These are phyloP conservation scores for Chaetomiaceae sp. DNA, from an alignment of 2,329 filamentous ascomycete species.

Conservation along the genomic window DNA sequence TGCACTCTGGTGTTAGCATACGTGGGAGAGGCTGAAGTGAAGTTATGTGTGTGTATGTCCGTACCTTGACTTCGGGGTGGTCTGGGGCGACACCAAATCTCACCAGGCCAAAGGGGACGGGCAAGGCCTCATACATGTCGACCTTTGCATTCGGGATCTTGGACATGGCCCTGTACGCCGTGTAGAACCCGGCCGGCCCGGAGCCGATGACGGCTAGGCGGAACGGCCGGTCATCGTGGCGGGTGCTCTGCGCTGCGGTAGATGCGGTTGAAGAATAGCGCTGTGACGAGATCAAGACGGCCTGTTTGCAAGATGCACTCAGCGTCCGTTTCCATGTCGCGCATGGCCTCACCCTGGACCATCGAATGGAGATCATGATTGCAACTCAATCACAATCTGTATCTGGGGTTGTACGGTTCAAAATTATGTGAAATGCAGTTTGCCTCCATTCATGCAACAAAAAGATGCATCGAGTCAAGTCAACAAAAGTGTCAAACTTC, in stretches of 20 bases:
- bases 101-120: constrained; percentile 88
- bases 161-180: constrained; percentile 77
- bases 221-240: constrained; percentile 50
- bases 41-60: not conserved
- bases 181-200: constrained; percentile 94
- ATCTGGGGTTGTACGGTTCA: not conserved
- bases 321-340: not conserved
- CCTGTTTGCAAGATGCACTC: not conserved
- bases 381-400: no score
- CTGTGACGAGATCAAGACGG: no score
- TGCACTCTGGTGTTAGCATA: constrained; percentile 32
- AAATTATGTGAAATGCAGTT: no score
- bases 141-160: constrained; percentile 67
- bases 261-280: not conserved
- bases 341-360: not conserved
- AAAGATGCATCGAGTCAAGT: not conserved
- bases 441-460: no score
- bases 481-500: not conserved
- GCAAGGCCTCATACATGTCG: constrained; percentile 95
- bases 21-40: not conserved
- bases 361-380: constrained; percentile 1
- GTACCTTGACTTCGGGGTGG: constrained; percentile 94
- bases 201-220: constrained; percentile 88
- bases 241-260: constrained; percentile 13
- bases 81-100: constrained; percentile 96